Base-by-base conservation (phyloP, 2,329 filamentous ascomycete genomes). In the Fusarium succisae region DNA sequence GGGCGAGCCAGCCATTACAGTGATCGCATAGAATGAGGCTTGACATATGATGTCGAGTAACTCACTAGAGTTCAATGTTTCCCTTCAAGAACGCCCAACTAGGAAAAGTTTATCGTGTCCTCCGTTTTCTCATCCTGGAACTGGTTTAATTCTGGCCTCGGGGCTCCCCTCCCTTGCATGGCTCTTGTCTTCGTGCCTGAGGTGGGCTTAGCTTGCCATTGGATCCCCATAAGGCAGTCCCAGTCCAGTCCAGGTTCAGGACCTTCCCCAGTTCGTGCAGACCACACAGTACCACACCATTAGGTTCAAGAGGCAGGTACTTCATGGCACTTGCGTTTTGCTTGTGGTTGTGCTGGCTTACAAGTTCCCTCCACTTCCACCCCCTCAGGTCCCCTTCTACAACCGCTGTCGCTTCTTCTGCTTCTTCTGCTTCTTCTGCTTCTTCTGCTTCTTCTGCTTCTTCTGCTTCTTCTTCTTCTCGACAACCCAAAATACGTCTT, bases 321-420 rank as follows among this genome's bases (percentile, higher is more conserved):
- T 72, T 32, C 26, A 48, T 51, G 39, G 70, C 59, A 66, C 69
- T 41, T 59, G 43, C 59, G 41, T 68, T 45, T 69, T 56, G 66
- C n/a, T 37, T 50, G 41, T 38, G 18, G 64, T 69, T 48, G 56
- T 39, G 39, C n/a, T 70, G 67, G 66, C 67, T 71, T 74, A 74
- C 72, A 74, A 74, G 71, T 68, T 72, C 51, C 72, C 74, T 64
- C 61, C 66, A 63, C 54, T 68, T 54, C 47, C 51, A 70, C 62
- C 66, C 61, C 71, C 71, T 35, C 48, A 35, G 48, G 30, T 72
- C 72, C 67, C 58, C 56, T 59, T 63, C 48, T 67, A 48, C 37
- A 37, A 20, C 55, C 24, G 24, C 55, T 38, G 54, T 50, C 37
- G 35, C 41, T 64, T 72, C 58, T 58, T 47, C 61, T 59, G 14